Conservation (phyloP, 768 basidiomycete species). For the Psilocybe cubensis region DNA sequence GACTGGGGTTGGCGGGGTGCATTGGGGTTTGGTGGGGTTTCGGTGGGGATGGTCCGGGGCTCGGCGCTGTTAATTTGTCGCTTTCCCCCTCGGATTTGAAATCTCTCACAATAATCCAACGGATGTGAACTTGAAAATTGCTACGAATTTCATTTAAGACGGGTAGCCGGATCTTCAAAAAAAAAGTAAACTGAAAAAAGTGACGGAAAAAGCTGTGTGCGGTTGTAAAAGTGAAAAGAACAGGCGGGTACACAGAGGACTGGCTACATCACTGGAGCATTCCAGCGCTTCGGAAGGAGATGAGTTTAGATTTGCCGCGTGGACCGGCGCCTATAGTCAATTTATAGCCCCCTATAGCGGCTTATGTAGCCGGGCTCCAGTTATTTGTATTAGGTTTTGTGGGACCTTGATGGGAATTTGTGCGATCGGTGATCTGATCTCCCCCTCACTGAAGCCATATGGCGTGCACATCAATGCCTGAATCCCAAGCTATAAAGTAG, state of each 20-base stretch:
- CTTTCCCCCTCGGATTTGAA: neutral
- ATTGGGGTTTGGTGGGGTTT: neutral
- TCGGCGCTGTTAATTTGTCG: neutral
- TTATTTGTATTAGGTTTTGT: neutral
- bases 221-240: neutral
- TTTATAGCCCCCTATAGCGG: neutral
- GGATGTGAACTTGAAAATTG: too few species aligned
- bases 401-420: neutral
- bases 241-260: neutral
- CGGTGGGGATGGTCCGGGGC: neutral
- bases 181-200: too few species aligned
- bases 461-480: neutral
- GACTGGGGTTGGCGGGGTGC: neutral
- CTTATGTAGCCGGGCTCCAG: too few species aligned
- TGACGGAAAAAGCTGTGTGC: too few species aligned
- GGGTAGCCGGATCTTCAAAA: too few species aligned
- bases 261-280: neutral
- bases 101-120: neutral
- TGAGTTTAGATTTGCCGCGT: neutral
- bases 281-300: neutral
- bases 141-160: too few species aligned
- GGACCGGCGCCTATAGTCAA: constrained; percentile 10
- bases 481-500: constrained; percentile 14
- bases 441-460: constrained; percentile 4
- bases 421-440: constrained; percentile 17